Base-by-base conservation (phyloP, 257 asterid species). In the Linderniella brevidens region DNA sequence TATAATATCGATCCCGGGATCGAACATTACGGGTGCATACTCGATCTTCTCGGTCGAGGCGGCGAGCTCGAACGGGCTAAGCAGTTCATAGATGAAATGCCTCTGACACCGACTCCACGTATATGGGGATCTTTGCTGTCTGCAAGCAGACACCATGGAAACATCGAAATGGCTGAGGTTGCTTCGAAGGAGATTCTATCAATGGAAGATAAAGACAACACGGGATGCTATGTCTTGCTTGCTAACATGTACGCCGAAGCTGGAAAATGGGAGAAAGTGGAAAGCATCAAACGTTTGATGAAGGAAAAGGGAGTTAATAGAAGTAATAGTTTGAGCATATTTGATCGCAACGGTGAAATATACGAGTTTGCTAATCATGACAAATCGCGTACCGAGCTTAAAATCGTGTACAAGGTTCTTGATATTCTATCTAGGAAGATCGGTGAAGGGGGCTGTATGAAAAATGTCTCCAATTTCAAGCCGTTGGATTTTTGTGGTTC, bases 81-180 rank as follows among this genome's bases (percentile, higher is more conserved):
- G 8, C 43, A 77, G 13, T 56, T 77, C 48, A 50, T 86, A 46
- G 38, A 41, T 46, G 60, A 68, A 70, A 79, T 86, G 94, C 69
- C 58, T 1, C 65, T 76, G 73, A 56, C 59, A 61, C 82, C 90
- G 0, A 86, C 68, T 59, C 71, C 94, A 15, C 86, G 81, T 0
- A 86, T 79, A 41, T 82, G 93, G 93, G 92, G 93, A 10, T 79
- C 96, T 36, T 35, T 86, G 57, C 63, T 82, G 63, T 76, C 90
- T 58, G 74, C 81, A 6, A 76, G 92, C 57, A 70, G 96, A 52
- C 70, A 71, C 16, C 57, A 64, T 36, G 73, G 84, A 12, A 58
- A 73, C 47, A 76, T 82, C 11, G 93, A 82, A 44, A 66, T 70
- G 4, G 94, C 86, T 0, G 68, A 65, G 41, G 49, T 64, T 48